Evolutionary conservation across 2,329 filamentous ascomycete genomes (phyloP), one percentile per base, ranked within the genome.

Genomic region (Endocalyx cinctus): DNA sequence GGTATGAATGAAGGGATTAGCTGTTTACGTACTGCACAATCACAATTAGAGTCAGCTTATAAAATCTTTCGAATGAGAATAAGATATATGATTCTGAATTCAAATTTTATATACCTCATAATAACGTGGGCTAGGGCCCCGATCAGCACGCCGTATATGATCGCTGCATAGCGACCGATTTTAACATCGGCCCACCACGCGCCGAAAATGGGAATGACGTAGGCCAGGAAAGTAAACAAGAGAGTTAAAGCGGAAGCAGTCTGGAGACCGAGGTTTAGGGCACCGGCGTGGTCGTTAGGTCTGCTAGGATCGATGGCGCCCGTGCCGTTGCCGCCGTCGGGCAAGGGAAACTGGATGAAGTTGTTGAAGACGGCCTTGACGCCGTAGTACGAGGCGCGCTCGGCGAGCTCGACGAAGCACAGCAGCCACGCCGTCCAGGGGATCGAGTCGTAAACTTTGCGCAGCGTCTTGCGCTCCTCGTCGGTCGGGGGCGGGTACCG

Each of bases 361-460:
- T 82, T 82, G 54, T 75, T 77, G 74, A 81, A 84, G 18, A 85
- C 67, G 19, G 80, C 70, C 27, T 76, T 72, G 5, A 79, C 80
- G 34, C 83, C 84, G 51, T 87, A 87, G 72, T 86, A 88, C 11
- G 79, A 82, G 62, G 85, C 86, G 30, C 83, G 79, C 63, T 88
- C 84, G 62, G 79, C 84, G 36, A 86, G 64, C 60, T 88, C 84
- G 38, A 84, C 76, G 41, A 86, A 78, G 29, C 80, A 82, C 38
- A 88, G 75, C 17, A 77, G 79, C 61, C 78, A 87, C 37, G 81
- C 73, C 34, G 70, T 63, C 70, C 72, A 79, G 30, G 79, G 77
- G 40, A 87, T 74, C 51, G 69, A 69, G 41, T 77, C 79, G 10
- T 78, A 74, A 15, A 84, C 72, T 48, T 77, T 75, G 31, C 68